These are phyloP conservation scores for Starmera amethionina DNA, from an alignment of 805 yeast species.

Conservation along the genomic window DNA sequence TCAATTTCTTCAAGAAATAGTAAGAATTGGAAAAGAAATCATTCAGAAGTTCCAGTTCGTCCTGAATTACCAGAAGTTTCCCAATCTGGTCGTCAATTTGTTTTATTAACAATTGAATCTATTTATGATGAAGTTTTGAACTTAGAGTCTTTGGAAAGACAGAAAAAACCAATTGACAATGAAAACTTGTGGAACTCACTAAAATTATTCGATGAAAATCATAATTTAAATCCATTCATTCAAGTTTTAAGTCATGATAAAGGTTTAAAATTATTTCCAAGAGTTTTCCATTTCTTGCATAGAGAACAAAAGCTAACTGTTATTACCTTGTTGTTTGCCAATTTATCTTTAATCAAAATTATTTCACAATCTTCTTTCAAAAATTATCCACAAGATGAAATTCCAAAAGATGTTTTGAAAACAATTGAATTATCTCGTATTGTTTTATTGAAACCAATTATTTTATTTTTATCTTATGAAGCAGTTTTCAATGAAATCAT, in stretches of 20 bases:
- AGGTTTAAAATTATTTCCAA: conserved; percentile 80
- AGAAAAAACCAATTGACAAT: conserved; percentile 35
- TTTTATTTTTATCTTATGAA: conserved; percentile 68
- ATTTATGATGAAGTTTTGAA: conserved; percentile 69
- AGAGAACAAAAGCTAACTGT: conserved; percentile 70
- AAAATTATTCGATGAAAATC: conserved; percentile 56
- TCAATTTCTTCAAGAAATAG: conserved; percentile 69
- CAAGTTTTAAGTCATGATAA: conserved; percentile 77
- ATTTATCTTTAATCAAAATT: conserved; percentile 70
- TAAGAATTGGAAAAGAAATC: conserved; percentile 74
- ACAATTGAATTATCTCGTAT: conserved; percentile 71
- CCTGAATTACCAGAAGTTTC: conserved; percentile 26
- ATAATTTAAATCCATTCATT: conserved; percentile 54
- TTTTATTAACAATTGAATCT: conserved; percentile 63
- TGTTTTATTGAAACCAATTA: conserved; percentile 75
- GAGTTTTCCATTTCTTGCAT: conserved; percentile 74
- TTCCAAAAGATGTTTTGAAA: conserved; percentile 45
- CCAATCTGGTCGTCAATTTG: conserved; percentile 34
- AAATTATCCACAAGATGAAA: conserved; percentile 39
- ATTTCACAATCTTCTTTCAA: conserved; percentile 73
- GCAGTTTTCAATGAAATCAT: conserved; percentile 72
- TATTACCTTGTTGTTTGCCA: conserved; percentile 68
- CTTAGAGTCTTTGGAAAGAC: conserved; percentile 67
- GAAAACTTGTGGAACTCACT: conserved; percentile 66
- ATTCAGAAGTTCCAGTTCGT: conserved; percentile 53